Evolutionary conservation across 805 yeast genomes (phyloP).

Genomic region (Candida nemodendra): DNA sequence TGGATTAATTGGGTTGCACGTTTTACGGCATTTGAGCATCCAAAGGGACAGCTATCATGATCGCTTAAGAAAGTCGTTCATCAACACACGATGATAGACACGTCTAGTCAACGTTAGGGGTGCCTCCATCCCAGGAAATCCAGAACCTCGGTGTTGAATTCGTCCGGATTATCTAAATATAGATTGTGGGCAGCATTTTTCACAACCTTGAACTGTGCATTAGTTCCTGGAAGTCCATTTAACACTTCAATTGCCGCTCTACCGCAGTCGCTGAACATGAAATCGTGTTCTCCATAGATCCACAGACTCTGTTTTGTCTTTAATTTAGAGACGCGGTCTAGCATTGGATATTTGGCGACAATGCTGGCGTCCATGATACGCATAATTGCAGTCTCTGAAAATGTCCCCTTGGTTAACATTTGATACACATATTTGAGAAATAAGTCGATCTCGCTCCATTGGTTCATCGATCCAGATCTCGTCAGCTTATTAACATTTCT

Average conservation of each 20-base stretch:
- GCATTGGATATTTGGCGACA: slow-evolving; percentile 62
- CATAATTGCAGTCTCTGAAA: slow-evolving; percentile 40
- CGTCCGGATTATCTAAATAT: slow-evolving; percentile 60
- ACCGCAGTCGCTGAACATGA: slow-evolving; percentile 71
- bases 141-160: slow-evolving; percentile 48
- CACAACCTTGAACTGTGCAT: slow-evolving; percentile 39
- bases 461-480: slow-evolving; percentile 25
- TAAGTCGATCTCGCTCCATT: slow-evolving; percentile 27
- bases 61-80: no score
- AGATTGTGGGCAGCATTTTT: slow-evolving; percentile 73
- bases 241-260: slow-evolving; percentile 36
- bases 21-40: no score
- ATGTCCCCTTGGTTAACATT: slow-evolving; percentile 29
- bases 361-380: slow-evolving; percentile 55
- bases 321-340: slow-evolving; percentile 49
- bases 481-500: slow-evolving; percentile 30
- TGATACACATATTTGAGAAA: slow-evolving; percentile 35
- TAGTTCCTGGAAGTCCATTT: slow-evolving; percentile 8
- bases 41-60: no score
- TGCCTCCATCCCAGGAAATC: slow-evolving; percentile 36
- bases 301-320: slow-evolving; percentile 38
- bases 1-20: no score
- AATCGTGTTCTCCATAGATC: slow-evolving; percentile 70
- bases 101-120: no score
- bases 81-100: no score